Percentiles rank a stretch among this genome's conserved stretches.
These are phyloP conservation scores for Cystobasidium ongulense DNA, from an alignment of 768 basidiomycete species.

Conservation along the genomic window DNA sequence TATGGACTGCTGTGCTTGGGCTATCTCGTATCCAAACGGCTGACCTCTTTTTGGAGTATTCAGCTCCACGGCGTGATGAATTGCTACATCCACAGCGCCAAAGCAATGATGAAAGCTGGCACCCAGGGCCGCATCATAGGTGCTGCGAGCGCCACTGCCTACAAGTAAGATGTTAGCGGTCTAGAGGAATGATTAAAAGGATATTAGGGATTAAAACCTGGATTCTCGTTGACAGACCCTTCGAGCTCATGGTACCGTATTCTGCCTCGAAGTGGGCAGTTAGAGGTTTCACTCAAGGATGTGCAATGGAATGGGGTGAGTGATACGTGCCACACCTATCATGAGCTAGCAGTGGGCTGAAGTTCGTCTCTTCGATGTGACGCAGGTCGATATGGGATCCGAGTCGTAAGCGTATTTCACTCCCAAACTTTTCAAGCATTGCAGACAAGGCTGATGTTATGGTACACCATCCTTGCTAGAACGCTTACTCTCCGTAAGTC, in stretches of 20 bases:
- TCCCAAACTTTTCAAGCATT: neutral
- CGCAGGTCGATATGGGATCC: conserved; percentile 22
- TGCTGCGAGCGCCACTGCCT: conserved; percentile 30
- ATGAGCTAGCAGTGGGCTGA: no score
- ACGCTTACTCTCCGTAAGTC: conserved; percentile 29
- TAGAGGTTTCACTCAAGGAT: conserved; percentile 26
- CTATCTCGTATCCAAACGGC: no score
- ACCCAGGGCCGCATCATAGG: conserved; percentile 30
- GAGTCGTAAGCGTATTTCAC: conserved; percentile 7
- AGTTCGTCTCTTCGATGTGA: no score
- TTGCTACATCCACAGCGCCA: conserved; percentile 31
- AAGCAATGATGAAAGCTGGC: conserved; percentile 33
- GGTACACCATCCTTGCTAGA: neutral
- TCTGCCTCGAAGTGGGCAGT: conserved; percentile 33
- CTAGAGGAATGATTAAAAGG: no score
- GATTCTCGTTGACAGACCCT: no score
- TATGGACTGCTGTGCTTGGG: no score
- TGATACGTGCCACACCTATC: neutral
- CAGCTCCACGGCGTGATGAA: conserved; percentile 12
- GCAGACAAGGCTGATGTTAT: no score
- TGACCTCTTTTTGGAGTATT: no score
- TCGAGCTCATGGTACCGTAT: conserved; percentile 25
- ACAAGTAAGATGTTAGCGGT: conserved; percentile 26
- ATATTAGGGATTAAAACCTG: no score
- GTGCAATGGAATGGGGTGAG: conserved; percentile 35